Conservation (phyloP, 441 rosid genomes). For the Populus hybrid region DNA sequence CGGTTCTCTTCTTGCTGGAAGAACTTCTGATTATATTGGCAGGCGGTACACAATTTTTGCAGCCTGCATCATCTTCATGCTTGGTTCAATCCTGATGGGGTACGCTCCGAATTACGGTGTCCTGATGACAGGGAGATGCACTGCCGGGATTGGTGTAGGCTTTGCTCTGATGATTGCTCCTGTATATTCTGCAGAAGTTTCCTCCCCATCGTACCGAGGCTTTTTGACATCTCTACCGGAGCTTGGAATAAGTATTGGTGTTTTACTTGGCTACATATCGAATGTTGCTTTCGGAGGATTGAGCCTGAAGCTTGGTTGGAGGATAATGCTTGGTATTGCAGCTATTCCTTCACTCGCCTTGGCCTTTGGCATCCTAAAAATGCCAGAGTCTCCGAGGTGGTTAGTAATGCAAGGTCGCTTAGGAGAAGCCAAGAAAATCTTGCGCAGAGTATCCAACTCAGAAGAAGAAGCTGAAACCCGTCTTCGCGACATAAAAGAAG, state of each 20-base stretch:
- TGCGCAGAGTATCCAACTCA: slow-evolving; percentile 42
- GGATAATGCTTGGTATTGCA: slow-evolving; percentile 81
- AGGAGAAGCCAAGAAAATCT: slow-evolving; percentile 46
- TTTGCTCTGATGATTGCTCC: slow-evolving; percentile 91
- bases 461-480: slow-evolving; percentile 61
- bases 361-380: slow-evolving; percentile 49
- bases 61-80: slow-evolving; percentile 61
- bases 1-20: slow-evolving; percentile 73
- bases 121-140: slow-evolving; percentile 62
- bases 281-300: slow-evolving; percentile 56
- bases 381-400: slow-evolving; percentile 96
- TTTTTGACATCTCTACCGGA: slow-evolving; percentile 69
- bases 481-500: slow-evolving; percentile 48
- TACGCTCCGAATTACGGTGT: slow-evolving; percentile 60
- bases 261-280: slow-evolving; percentile 58
- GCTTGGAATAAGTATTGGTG: slow-evolving; percentile 63
- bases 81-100: slow-evolving; percentile 77
- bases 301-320: slow-evolving; percentile 70
- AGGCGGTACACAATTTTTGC: slow-evolving; percentile 73
- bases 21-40: slow-evolving; percentile 74
- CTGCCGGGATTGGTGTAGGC: slow-evolving; percentile 75
- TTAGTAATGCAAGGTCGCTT: slow-evolving; percentile 65
- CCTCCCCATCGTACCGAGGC: slow-evolving; percentile 62
- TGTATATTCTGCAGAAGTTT: slow-evolving; percentile 73
- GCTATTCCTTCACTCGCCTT: slow-evolving; percentile 62